Conservation (phyloP, 306 rosid species). For the Erythrophleum fordii region DNA sequence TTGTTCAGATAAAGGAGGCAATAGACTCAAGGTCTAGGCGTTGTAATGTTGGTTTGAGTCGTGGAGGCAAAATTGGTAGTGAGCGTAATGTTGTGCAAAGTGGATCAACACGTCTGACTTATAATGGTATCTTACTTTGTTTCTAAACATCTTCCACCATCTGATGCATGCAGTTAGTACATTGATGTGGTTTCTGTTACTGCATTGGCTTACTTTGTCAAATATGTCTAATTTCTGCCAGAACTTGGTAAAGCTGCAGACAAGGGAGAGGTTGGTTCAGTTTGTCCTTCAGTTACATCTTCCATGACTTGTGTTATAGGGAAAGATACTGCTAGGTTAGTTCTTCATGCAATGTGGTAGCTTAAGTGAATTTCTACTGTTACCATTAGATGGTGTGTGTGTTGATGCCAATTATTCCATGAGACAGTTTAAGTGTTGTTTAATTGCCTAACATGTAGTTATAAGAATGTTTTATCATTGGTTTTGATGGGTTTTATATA, state of each 20-base stretch:
- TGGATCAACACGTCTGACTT: conserved; percentile 47
- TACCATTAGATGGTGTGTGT: background rate
- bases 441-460: conserved; percentile 1
- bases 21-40: conserved; percentile 40
- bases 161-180: conserved; percentile 34
- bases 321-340: conserved; percentile 49
- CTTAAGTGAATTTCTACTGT: conserved; percentile 28
- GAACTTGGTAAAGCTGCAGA: conserved; percentile 49
- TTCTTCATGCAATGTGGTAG: conserved; percentile 34
- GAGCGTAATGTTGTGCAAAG: conserved; percentile 38
- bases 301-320: conserved; percentile 37
- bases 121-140: conserved; percentile 50
- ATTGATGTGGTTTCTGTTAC: conserved; percentile 25
- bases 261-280: conserved; percentile 52
- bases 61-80: conserved; percentile 45
- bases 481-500: conserved; percentile 12
- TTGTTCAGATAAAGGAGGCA: conserved; percentile 55
- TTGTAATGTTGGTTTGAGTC: conserved; percentile 31
- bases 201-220: conserved; percentile 44
- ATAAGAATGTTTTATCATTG: background rate
- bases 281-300: conserved; percentile 42
- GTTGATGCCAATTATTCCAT: conserved; percentile 10
- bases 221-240: conserved; percentile 54
- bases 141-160: conserved; percentile 28
- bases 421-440: conserved; percentile 8